Percentiles rank a stretch among this genome's conserved stretches.
phyloP scores from a whole-genome alignment of 2,329 filamentous ascomycete species.

The Penicillium rolfsii region DNA sequence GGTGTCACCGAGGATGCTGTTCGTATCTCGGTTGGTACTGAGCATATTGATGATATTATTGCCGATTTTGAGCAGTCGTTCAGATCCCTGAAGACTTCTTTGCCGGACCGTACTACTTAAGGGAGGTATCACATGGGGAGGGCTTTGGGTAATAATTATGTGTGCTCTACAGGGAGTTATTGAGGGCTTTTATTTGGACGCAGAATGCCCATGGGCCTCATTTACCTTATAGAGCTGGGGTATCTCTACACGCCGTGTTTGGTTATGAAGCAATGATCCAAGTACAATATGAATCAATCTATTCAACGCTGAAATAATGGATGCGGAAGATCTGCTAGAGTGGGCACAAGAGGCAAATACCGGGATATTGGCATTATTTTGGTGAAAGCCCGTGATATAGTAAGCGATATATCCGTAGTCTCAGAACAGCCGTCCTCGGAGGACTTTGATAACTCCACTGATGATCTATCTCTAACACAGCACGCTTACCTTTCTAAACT shows the following conservation, averaged over 20 bases:
- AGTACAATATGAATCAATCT: neutral
- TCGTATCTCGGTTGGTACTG: conserved; percentile 90
- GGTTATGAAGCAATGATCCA: neutral
- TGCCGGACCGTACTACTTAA: conserved; percentile 41
- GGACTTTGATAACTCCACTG: neutral
- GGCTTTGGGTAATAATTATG: neutral
- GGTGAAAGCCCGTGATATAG: neutral
- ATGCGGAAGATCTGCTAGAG: too few relatives aligned
- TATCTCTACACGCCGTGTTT: neutral
- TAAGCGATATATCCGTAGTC: neutral
- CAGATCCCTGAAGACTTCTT: conserved; percentile 51
- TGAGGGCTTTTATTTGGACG: neutral
- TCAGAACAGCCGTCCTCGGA: too few relatives aligned
- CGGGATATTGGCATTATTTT: too few relatives aligned
- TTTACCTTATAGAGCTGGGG: neutral
- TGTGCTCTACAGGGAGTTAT: neutral
- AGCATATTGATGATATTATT: conserved; percentile 97
- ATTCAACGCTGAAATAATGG: neutral
- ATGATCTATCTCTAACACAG: neutral
- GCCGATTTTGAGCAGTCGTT: conserved; percentile 94
- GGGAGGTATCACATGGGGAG: neutral
- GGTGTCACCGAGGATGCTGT: conserved; percentile 90
- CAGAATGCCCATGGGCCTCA: neutral
- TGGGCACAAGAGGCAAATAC: too few relatives aligned
- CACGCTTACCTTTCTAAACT: neutral